Percentiles rank a stretch among this genome's conserved stretches.
Evolutionary conservation across 2,329 filamentous ascomycete species (phyloP).

Genomic region (Scedosporium aurantiacum): DNA sequence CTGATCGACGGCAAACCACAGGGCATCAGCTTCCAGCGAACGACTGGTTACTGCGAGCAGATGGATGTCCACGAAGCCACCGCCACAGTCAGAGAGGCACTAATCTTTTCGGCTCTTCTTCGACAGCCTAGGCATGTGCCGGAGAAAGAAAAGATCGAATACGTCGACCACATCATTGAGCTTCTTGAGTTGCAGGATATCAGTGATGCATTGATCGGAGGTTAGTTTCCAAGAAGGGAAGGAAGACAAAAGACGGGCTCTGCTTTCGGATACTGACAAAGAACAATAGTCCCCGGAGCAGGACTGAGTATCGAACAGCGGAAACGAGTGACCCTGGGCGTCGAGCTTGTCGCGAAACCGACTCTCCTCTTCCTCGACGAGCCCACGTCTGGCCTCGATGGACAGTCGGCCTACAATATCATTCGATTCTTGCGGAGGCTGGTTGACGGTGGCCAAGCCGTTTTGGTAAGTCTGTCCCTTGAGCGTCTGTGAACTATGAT

Average conservation of each 20-base stretch:
- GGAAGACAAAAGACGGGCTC: slow-evolving; percentile 30
- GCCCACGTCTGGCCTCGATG: slow-evolving; percentile 41
- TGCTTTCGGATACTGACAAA: background rate
- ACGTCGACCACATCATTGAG: slow-evolving; percentile 56
- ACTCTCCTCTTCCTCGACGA: slow-evolving; percentile 58
- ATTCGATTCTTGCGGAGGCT: slow-evolving; percentile 31
- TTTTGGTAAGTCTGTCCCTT: slow-evolving; percentile 25
- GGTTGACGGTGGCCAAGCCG: slow-evolving; percentile 53
- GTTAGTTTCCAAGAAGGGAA: slow-evolving; percentile 14
- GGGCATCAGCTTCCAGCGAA: slow-evolving; percentile 50
- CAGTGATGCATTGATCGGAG: slow-evolving; percentile 52
- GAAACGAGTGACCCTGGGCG: slow-evolving; percentile 59
- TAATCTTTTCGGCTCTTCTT: slow-evolving; percentile 57
- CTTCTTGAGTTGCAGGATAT: slow-evolving; percentile 53
- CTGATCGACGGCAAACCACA: slow-evolving; percentile 50
- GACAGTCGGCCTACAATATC: slow-evolving; percentile 24
- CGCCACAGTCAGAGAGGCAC: slow-evolving; percentile 54
- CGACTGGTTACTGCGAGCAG: slow-evolving; percentile 59
- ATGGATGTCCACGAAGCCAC: slow-evolving; percentile 58
- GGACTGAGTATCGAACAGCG: slow-evolving; percentile 38
- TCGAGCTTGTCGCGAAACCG: slow-evolving; percentile 60
- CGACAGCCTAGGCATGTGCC: slow-evolving; percentile 48
- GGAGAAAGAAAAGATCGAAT: slow-evolving; percentile 50
- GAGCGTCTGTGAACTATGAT: background rate
- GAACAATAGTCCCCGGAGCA: slow-evolving; percentile 25